Base-by-base conservation (phyloP, 2,329 filamentous ascomycete species). In the Onygenales sp. region DNA sequence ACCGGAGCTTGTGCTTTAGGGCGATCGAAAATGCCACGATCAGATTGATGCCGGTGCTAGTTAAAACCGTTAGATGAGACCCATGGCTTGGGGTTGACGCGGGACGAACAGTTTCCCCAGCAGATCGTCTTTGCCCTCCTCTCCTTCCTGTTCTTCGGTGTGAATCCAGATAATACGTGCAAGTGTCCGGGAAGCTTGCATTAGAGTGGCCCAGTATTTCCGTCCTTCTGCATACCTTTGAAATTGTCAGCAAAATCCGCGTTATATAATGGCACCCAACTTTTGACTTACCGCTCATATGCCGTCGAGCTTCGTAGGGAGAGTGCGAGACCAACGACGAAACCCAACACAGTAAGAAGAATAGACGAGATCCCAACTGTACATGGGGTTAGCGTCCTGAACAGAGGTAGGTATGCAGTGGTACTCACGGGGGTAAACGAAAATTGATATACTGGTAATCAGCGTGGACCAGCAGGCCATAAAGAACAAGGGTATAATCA, bases 131-230 rank as follows among this genome's bases (percentile, higher is more conserved):
- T 88, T 88, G 17, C 77, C 76, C 2, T 74, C 52, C 45, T 80
- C 73, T 33, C 76, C 74, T 59, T 79, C 74, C 13, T 85, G 74
- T 65, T 87, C 86, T 3, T 70, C 63, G 6, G 80, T 76, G 61
- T 95, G 87, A 34, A 95, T 77, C 91, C 91, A 96, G 65, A 93
- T 87, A 8, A 87, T 77, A 21, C 91, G 83, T 3, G 80, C 76
- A 48, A 84, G 65, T 54, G 79, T 82, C 52, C 82, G 78, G 11
- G 77, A 75, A 3, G 75, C 73, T 32, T 82, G 73, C 42, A 75
- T 74, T 46, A 84, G 65, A 54, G 77, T 73, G 42, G 60, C 82
- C 87, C 60, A 94, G 74, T 66, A 83, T 73, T 72, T 89, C 75
- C 62, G 77, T 72, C 63, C 86, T 57, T 84, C 67, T 77, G 74